Evolutionary conservation across 2,329 filamentous ascomycete species (phyloP), one percentile per base, ranked within the genome.

Genomic region (Blumeriella jaapii): DNA sequence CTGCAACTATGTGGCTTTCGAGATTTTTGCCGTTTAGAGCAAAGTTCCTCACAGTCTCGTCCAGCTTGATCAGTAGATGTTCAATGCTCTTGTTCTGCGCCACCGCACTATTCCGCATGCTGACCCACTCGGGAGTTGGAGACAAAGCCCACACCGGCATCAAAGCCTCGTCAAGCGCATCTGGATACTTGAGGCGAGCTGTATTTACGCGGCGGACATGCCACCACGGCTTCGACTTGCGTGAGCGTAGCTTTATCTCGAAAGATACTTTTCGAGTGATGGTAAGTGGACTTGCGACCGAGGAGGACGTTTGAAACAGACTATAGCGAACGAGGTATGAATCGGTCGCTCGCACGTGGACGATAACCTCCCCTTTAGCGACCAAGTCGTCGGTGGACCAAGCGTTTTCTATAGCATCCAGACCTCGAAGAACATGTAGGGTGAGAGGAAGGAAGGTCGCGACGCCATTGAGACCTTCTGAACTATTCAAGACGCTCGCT

Each of bases 351-450:
- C 68, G 64, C 37, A 68, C 61, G 13, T 67, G 63, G 25, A 79
- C 60, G 24, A 64, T 64, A 8, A 76, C 59, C 33, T 65, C 61
- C 20, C 62, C 62, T 8, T 58, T 62, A 8, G 55, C 51, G 14
- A 59, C 51, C 3, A 65, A 42, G 20, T 53, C 48, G 9, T 59
- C 31, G 4, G 40, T 27, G 16, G 28, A 57, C 68, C 74, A 77
- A 2, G 60, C 56, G 12, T 59, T 58, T 45, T 82, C 74, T 14
- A 87, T 65, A 22, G 61, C 59, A 41, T 74, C 67, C 2, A 87
- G 58, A 1, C 67, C 70, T 30, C 64, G 64, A 12, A 84, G 60
- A n/a, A 84, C 59, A 0, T 78, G 74, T 4, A 85, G 64, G 5
- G 81, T 78, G 13, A 66, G 55, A 1, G 68, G 66, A 17, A 82